Base-by-base conservation (phyloP, 2,329 filamentous ascomycete genomes). In the Chalaropsis ovoidea region DNA sequence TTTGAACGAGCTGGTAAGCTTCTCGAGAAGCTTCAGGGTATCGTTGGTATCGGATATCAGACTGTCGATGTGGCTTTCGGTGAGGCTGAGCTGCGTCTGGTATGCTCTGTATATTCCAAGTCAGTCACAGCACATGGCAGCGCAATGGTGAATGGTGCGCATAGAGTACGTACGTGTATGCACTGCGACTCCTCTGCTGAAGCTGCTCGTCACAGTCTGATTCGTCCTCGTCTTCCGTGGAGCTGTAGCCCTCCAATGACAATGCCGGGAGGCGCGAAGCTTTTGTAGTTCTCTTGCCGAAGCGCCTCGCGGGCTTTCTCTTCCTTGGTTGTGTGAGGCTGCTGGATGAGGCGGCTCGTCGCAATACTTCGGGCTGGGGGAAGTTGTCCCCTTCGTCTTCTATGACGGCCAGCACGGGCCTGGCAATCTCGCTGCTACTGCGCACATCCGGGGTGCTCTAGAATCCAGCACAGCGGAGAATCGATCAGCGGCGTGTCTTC, bases 1-100 rank as follows among this genome's bases (percentile, higher is more conserved):
- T 70, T 87, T 86, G 77, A 99, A 99, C 4, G 92, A 93, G 70
- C 87, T 84, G 15, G 92, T 92, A 17, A 99, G 81, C 0, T 83
- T 85, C 17, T 88, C 86, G 35, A 99, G 81, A 19, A 95, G 80
- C 54, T 85, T 80, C 47, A 99, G 80, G 0, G 91, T 88, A 19
- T 82, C 82, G 65, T 89, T 84, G 1, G 93, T 91, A 73, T 91
- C 90, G 35, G 82, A 78, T 27, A 96, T 81, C 15, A 99, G 81
- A 49, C 83, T 83, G 69, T 91, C 87, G 49, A 99, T 82, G 75
- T 97, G 90, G 19, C 86, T 82, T 72, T 92, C 87, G 0, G 90
- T 91, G 70, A 93, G 80, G 65, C 85, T 81, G 15, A 96, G 82
- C 75, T 95, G 91, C 71, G 94, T 87, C 69, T 85, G 83, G 74